Evolutionary conservation across 2,329 filamentous ascomycete genomes (phyloP), one percentile per base, ranked within the genome.

Genomic region (Fusarium longipes): DNA sequence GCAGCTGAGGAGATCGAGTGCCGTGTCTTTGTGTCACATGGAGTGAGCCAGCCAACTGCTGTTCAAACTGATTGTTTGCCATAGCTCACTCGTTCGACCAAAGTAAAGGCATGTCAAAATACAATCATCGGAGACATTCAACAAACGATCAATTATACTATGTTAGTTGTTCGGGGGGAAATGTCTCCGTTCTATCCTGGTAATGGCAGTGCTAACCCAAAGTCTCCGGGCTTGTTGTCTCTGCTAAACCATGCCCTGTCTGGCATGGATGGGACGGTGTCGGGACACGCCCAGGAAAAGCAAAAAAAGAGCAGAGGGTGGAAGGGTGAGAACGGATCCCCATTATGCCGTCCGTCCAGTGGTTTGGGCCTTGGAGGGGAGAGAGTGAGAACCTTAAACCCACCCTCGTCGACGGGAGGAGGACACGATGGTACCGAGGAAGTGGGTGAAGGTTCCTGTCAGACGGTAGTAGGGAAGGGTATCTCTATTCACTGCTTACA

Each of bases 371-470:
- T 70, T 49, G 55, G 54, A 51, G 63, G 42, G 45, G 45, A 29
- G 20, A 69, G 70, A 67, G 72, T 74, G 72, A 74, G 72, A 74
- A 74, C 72, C 72, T 74, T 74, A 74, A 67, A 72, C 69, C 45
- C 43, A 60, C 62, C 60, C 63, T 62, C 70, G 68, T 64, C 54
- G 47, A 58, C 57, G 65, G 65, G 65, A 62, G 63, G 45, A 67
- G 47, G 52, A 59, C 39, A 58, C 45, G 58, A 64, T 47, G 33
- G 52, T 66, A 63, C 63, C 49, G 63, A 57, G 56, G 35, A 57
- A 49, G 33, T 14, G 56, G 62, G 27, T 47, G 18, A 42, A 45
- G 32, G 63, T 67, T 53, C 50, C 39, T 44, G 47, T 58, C 40
- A 47, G 40, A 45, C 32, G 24, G 45, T 24, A 22, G 42, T 30